Evolutionary conservation across 192 early-diverging fungal species (phyloP).

Genomic region (Mycoemilia scoparia): DNA sequence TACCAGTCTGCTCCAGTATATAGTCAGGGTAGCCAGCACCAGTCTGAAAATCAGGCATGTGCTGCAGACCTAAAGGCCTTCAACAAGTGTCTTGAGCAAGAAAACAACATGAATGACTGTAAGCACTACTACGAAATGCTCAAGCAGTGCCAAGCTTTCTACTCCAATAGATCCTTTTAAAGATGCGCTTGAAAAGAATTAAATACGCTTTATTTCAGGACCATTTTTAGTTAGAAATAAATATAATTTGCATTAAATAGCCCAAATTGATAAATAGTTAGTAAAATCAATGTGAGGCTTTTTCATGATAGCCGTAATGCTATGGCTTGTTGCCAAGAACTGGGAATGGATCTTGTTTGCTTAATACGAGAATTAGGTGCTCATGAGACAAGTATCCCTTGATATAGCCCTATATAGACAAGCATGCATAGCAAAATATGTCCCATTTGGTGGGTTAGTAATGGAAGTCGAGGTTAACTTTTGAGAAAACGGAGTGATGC

Average conservation of each 20-base stretch:
- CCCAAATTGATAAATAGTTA: too few relatives aligned
- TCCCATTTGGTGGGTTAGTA: not conserved
- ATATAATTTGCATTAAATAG: too few relatives aligned
- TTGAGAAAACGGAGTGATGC: not conserved
- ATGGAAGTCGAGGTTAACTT: not conserved
- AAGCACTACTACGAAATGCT: conserved; percentile 84
- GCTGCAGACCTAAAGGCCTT: conserved; percentile 69
- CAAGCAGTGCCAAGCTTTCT: conserved; percentile 58
- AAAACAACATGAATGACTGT: conserved; percentile 63
- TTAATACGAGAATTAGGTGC: conserved; percentile 52
- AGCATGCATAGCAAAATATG: not conserved
- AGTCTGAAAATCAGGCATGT: conserved; percentile 19
- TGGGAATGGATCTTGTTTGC: conserved; percentile 68
- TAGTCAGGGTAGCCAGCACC: conserved; percentile 7
- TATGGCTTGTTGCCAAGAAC: too few relatives aligned
- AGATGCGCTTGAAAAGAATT: too few relatives aligned
- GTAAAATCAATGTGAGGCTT: too few relatives aligned
- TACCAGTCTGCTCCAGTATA: conserved; percentile 5
- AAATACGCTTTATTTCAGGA: too few relatives aligned
- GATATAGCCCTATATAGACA: conserved; percentile 45
- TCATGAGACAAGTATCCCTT: conserved; percentile 79
- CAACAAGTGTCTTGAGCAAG: conserved; percentile 69
- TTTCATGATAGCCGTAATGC: too few relatives aligned
- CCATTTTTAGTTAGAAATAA: too few relatives aligned
- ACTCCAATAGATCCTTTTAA: not conserved